Evolutionary conservation across 2,329 filamentous ascomycete genomes (phyloP).

Genomic region (Hypoxylon sp.): DNA sequence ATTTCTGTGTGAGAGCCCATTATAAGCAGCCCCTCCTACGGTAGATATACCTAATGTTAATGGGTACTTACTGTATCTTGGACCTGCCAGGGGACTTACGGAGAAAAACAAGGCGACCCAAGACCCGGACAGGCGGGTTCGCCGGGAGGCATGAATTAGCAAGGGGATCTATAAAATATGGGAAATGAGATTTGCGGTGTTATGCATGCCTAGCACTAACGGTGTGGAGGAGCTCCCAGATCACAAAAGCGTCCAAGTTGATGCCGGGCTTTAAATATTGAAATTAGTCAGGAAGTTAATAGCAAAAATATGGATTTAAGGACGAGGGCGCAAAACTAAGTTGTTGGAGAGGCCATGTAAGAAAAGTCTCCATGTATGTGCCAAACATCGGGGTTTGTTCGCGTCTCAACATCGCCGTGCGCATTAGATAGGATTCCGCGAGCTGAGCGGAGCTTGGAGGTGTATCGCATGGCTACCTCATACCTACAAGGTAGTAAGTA

Average conservation of each 20-base stretch:
- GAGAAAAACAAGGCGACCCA: constrained; percentile 42
- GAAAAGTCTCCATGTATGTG: constrained; percentile 3
- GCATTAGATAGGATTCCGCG: constrained; percentile 42
- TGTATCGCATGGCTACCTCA: constrained; percentile 5
- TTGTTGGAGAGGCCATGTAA: constrained; percentile 12
- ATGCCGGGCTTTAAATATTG: constrained; percentile 1
- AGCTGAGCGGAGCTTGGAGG: constrained; percentile 34
- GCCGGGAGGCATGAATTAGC: constrained; percentile 37
- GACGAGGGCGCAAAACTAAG: neutral
- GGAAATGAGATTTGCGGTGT: constrained; percentile 37
- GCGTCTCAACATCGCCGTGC: constrained; percentile 28
- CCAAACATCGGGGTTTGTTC: constrained; percentile 18
- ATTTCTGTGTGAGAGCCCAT: constrained; percentile 16
- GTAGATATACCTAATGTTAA: constrained; percentile 5
- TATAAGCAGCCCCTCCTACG: constrained; percentile 24
- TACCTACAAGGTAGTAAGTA: neutral
- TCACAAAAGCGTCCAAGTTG: neutral
- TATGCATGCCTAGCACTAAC: constrained; percentile 33
- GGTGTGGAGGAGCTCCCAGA: constrained; percentile 30
- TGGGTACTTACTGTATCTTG: constrained; percentile 12
- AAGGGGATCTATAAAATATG: constrained; percentile 39
- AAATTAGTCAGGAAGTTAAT: neutral
- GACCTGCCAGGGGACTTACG: constrained; percentile 34
- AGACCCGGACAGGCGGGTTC: constrained; percentile 44
- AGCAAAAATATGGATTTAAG: neutral